A percentile compares a stretch with the other conserved stretches of the same genome.
Conservation (phyloP, 2,329 filamentous ascomycete species). For the Sporothrix globosa region DNA sequence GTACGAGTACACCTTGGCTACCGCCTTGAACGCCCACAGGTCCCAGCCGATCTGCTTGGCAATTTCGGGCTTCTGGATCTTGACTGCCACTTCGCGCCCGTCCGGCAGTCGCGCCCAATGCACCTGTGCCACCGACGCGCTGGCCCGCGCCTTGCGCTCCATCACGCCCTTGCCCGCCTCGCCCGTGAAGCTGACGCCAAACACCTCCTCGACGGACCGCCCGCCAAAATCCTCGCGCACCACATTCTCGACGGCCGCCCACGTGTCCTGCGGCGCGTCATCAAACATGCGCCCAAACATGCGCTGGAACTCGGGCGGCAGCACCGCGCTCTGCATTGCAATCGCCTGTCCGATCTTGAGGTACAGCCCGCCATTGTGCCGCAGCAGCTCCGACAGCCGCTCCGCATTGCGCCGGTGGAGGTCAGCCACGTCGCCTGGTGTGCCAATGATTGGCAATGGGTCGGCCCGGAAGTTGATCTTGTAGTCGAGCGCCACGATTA, state of each 20-base stretch:
- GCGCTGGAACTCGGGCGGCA: constrained; percentile 91
- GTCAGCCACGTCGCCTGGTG: constrained; percentile 67
- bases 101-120: constrained; percentile 89
- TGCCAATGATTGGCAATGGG: constrained; percentile 57
- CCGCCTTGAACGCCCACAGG: constrained; percentile 91
- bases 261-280: constrained; percentile 90
- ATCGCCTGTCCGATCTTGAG: constrained; percentile 98
- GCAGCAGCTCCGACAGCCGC: constrained; percentile 77
- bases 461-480: constrained; percentile 91
- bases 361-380: constrained; percentile 88
- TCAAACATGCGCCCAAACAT: constrained; percentile 99
- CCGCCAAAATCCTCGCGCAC: constrained; percentile 87
- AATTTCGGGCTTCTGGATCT: constrained; percentile 96
- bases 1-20: constrained; percentile 78
- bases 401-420: constrained; percentile 84
- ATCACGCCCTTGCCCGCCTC: constrained; percentile 62
- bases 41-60: constrained; percentile 90
- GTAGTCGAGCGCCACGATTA: constrained; percentile 87
- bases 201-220: constrained; percentile 82
- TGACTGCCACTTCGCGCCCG: constrained; percentile 89
- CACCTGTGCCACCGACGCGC: constrained; percentile 93
- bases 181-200: constrained; percentile 80
- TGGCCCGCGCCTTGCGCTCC: constrained; percentile 66
- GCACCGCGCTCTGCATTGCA: constrained; percentile 93
- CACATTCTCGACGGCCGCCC: constrained; percentile 82